Evolutionary conservation across 1,284 basidiomycete species (phyloP), one percentile per base, ranked within the genome.

Genomic region (Anthracocystis setariae): DNA sequence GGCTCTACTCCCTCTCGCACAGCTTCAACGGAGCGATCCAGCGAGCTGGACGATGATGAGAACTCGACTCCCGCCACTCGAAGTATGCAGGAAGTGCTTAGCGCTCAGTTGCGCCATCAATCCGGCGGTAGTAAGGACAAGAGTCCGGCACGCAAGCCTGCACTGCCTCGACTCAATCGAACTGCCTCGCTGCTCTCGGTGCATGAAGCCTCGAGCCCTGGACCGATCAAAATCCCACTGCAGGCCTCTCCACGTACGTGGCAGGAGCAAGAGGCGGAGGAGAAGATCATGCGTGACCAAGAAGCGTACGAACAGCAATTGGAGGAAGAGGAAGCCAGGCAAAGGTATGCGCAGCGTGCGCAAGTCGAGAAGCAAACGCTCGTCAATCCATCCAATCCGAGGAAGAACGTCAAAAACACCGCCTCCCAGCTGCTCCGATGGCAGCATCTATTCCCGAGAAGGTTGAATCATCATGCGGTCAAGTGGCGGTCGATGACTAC

Each of bases 391-490:
- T 78, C 76, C n/a, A 81, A 82, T 33, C 78, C 78, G 5, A 74
- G 61, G 59, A 76, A 78, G 51, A 69, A 70, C 20, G 46, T 73
- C 24, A 47, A 58, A 33, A 61, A 57, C 37, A 47, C 37, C 38
- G 53, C 61, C 3, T 66, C 63, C 27, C 68, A 81, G 55, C 51
- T 82, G 17, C 67, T 80, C 20, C 71, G 80, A 39, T 82, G 94
- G 93, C 91, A 95, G 78, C 93, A 96, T 80, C 87, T 91, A 55
- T 91, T 92, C 77, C 90, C 93, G 0, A 87, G 87, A 8, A 88
- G 89, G 4, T 83, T 87, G n/a, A 90, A 88, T 78, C 91, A 92
- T 78, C 90, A 94, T 75, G 89, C 92, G 29, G 89, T 95, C 84
- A 97, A 98, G 81, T 98, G 95, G 95, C 89, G 89, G 66, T 90